Base-by-base conservation (phyloP, 2,329 filamentous ascomycete genomes). In the Aphanocladium album region DNA sequence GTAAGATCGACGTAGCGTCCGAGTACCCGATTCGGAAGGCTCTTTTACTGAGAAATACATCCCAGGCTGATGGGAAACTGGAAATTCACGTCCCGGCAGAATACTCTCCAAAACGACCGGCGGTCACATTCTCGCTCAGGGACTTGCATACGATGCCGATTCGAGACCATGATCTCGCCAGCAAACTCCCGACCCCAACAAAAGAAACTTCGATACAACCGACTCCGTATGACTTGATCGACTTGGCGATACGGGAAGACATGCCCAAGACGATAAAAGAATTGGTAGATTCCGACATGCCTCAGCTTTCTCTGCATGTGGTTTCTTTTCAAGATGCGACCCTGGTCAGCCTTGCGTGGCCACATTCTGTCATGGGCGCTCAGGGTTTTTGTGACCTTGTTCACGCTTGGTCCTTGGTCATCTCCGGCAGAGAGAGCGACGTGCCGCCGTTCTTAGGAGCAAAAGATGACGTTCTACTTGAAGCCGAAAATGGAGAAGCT, bases 51-150 rank as follows among this genome's bases (percentile, higher is more conserved):
- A 41, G 2, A 39, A 41, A 39, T 51, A 17, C 30, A 3, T 30
- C 23, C 6, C 19, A 57, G 55, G n/a, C 41, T 19, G 41, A 57
- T 23, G 43, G 43, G 27, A 49, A 47, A 5, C 27, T 57, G 23
- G 55, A 57, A 21, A 57, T 57, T 39, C 55, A 57, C 43, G 55
- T 57, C n/a, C 55, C 55, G 9, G 6, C 25, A 4, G 21, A 23
- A 47, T 57, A 35, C 19, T 57, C 55, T 14, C 3, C 43, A 16
- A n/a, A 57, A 17, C 16, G 55, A 25, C 55, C 55, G 21, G 23
- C 55, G 11, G 39, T 47, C 14, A 57, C 43, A 47, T 57, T 49
- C 30, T 57, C 55, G 4, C 55, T 16, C 55, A n/a, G 25, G 9
- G 33, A 37, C 55, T 19, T 57, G 25, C 37, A 43, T 14, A 47